A percentile compares a stretch with the other conserved stretches of the same genome.
These are phyloP conservation scores for Rubia balearica DNA, from an alignment of 305 asterid species.

Conservation along the genomic window DNA sequence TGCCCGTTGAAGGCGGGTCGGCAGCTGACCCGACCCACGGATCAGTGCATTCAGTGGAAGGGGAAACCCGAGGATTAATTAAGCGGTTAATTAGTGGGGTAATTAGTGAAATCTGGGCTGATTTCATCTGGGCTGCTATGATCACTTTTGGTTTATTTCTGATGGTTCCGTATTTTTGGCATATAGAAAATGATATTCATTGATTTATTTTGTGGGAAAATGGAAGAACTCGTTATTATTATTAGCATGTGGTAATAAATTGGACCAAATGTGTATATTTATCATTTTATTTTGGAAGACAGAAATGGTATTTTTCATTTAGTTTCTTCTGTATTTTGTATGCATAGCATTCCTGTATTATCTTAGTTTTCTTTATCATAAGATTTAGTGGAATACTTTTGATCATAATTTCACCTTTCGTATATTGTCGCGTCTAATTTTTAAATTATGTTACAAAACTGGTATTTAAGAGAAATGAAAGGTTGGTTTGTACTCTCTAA, in stretches of 20 bases:
- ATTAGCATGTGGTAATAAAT: background rate
- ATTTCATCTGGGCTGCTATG: background rate
- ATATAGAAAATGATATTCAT: conserved; percentile 18
- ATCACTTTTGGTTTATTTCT: conserved; percentile 1
- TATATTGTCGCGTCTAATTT: too few species aligned
- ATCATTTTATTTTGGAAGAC: background rate
- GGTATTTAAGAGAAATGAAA: too few species aligned
- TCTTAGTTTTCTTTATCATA: too few species aligned
- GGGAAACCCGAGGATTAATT: conserved; percentile 33
- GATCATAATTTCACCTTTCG: too few species aligned
- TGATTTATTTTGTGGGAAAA: conserved; percentile 23
- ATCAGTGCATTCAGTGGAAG: conserved; percentile 67
- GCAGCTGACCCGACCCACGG: conserved; percentile 78
- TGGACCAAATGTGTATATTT: conserved; percentile 31
- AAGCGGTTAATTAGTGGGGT: background rate
- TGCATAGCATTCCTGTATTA: too few species aligned
- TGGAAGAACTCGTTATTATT: conserved; percentile 1
- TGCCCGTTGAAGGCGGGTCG: conserved; percentile 83
- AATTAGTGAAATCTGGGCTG: conserved; percentile 17
- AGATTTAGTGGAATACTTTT: too few species aligned
- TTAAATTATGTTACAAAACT: too few species aligned
- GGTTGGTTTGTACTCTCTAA: too few species aligned
- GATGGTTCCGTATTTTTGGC: background rate
- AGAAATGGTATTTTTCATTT: background rate
- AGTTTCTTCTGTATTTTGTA: too few species aligned